Conservation (phyloP, 805 yeast species). For the Candida ascalaphidarum region DNA sequence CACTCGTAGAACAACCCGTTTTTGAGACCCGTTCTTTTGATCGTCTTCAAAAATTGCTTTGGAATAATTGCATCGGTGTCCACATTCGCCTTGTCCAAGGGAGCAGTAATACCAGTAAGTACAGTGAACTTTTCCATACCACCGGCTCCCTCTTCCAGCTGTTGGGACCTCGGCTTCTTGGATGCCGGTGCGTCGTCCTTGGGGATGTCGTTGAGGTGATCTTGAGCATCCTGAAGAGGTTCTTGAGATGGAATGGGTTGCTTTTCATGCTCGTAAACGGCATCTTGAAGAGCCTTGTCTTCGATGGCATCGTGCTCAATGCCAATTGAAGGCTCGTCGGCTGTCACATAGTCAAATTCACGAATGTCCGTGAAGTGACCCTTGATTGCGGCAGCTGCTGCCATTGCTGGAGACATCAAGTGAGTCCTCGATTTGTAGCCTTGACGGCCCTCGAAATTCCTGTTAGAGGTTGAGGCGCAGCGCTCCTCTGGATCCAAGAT, state of each 20-base stretch:
- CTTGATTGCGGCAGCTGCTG: conserved; percentile 93
- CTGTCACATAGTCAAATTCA: conserved; percentile 54
- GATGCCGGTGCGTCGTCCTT: conserved; percentile 15
- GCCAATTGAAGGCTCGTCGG: conserved; percentile 53
- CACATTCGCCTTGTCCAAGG: conserved; percentile 87
- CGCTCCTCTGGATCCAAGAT: conserved; percentile 91
- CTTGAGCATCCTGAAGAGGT: conserved; percentile 40
- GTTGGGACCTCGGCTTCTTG: conserved; percentile 8
- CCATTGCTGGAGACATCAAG: conserved; percentile 98
- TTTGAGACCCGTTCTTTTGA: conserved; percentile 90
- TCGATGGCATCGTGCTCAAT: conserved; percentile 33
- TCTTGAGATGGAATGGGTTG: conserved; percentile 49
- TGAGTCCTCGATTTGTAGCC: conserved; percentile 96
- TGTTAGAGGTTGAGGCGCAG: conserved; percentile 97
- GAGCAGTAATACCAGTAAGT: conserved; percentile 85
- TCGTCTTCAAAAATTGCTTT: conserved; percentile 94
- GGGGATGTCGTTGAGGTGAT: conserved; percentile 55
- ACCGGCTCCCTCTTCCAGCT: conserved; percentile 7
- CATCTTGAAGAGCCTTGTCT: conserved; percentile 55
- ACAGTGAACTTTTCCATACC: conserved; percentile 68
- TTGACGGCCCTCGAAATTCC: conserved; percentile 99
- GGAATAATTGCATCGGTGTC: conserved; percentile 99
- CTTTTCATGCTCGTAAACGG: conserved; percentile 66
- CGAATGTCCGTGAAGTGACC: conserved; percentile 92
- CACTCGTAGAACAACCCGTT: conserved; percentile 88